These are phyloP conservation scores for Botrytis hyacinthi DNA, from an alignment of 2,329 filamentous ascomycete species.

Conservation along the genomic window DNA sequence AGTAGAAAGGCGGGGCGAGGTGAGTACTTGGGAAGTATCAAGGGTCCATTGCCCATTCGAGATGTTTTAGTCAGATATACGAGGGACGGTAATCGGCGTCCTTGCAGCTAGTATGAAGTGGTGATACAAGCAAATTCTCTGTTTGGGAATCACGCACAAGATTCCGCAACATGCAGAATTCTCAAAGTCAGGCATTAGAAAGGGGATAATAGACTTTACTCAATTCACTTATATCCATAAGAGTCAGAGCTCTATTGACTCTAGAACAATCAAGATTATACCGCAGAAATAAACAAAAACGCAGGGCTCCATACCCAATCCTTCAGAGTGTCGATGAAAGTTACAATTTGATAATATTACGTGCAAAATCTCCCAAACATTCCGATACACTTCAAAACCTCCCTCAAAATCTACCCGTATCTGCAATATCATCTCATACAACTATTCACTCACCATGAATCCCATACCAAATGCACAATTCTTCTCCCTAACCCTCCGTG, in stretches of 20 bases:
- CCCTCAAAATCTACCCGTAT: neutral
- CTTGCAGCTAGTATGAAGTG: neutral
- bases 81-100: neutral
- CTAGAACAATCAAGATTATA: neutral
- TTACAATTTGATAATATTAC: neutral
- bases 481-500: neutral
- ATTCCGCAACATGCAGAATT: neutral
- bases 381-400: neutral
- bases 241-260: accelerated
- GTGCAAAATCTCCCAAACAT: neutral
- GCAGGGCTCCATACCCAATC: neutral
- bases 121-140: neutral
- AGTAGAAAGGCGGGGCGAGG: neutral
- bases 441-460: neutral
- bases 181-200: neutral
- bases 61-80: neutral
- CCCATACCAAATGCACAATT: neutral
- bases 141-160: neutral
- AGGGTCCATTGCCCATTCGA: neutral
- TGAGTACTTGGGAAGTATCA: neutral
- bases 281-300: neutral
- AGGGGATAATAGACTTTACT: neutral
- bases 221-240: accelerated
- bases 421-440: neutral
- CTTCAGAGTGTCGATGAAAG: neutral